Evolutionary conservation across 116 monocot genomes (phyloP).

Genomic region (Trichopus zeylanicus): DNA sequence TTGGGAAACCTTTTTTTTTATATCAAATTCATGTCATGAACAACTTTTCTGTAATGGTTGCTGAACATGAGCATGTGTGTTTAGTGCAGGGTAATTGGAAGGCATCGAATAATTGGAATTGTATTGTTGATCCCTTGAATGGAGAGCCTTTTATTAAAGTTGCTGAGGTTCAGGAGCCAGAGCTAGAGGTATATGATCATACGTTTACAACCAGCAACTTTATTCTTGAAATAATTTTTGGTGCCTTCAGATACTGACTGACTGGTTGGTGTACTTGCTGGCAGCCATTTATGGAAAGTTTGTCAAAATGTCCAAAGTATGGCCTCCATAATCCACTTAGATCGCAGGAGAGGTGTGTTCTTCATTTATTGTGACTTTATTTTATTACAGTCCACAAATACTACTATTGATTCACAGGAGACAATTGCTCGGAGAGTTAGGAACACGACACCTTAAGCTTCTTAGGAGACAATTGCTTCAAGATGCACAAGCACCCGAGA

Average conservation of each 20-base stretch:
- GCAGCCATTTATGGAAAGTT: constrained; percentile 87
- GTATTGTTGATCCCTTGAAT: constrained; percentile 78
- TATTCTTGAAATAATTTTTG: not conserved
- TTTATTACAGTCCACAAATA: no score
- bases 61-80: constrained; percentile 6
- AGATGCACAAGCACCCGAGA: no score
- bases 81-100: constrained; percentile 93
- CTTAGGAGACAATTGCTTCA: no score
- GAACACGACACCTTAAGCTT: no score
- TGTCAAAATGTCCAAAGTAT: constrained; percentile 80
- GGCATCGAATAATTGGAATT: constrained; percentile 56
- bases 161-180: constrained; percentile 63
- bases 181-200: constrained; percentile 58
- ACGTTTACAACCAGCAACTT: not conserved
- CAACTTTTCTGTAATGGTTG: not conserved
- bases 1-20: not conserved
- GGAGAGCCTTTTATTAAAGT: constrained; percentile 93
- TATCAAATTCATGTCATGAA: not conserved
- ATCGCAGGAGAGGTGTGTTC: no score
- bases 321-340: no score
- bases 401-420: no score
- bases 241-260: not conserved
- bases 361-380: no score
- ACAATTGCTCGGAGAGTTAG: no score
- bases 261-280: no score